Evolutionary conservation across 768 basidiomycete genomes (phyloP), one percentile per base, ranked within the genome.

Genomic region (Leccinum incarnatum): DNA sequence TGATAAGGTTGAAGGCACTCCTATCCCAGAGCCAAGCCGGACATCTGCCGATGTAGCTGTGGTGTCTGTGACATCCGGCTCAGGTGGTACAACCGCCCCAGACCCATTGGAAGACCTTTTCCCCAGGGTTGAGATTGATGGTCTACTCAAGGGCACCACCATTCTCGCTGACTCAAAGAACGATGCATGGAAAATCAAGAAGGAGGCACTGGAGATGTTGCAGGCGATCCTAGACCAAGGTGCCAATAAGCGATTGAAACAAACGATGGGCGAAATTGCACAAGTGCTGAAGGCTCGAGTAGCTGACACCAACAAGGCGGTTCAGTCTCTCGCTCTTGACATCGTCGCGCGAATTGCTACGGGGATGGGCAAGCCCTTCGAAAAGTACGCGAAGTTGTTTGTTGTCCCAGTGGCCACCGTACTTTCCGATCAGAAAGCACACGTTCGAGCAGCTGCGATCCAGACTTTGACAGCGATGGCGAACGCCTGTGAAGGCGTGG

Each of bases 131-230:
- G 97, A 99, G 67, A 78, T 98, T 42, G 95, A 98, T 64, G 79
- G 83, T 55, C 74, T 99, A 25, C 77, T 98, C 55, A 89, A 88
- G 62, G 89, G 89, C 23, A 93, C 93, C 1, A 85, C 87, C 5
- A 88, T 95, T 50, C 74, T 97, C 15, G 79, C 86, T 2, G 93
- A 94, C 65, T 80, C 88, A 10, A 95, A 93, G 76, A 96, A 87
- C 65, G 95, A 96, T 62, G 88, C 93, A 0, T 99, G 96, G 96
- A 98, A 98, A 77, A 86, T 84, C 1, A 89, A 95, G 75, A 99
- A 99, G 72, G 96, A 98, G 67, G 95, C 92, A 3, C 78, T 98
- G 58, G 97, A 98, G 72, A 77, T 79, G 0, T 72, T 98, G 17
- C 89, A 93, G 67, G 85, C 83, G 0, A 82, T 93, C 58, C 75